Percentiles rank a stretch among this genome's conserved stretches.
Conservation (phyloP, 2,329 filamentous ascomycete species). For the Epichloe festucae region DNA sequence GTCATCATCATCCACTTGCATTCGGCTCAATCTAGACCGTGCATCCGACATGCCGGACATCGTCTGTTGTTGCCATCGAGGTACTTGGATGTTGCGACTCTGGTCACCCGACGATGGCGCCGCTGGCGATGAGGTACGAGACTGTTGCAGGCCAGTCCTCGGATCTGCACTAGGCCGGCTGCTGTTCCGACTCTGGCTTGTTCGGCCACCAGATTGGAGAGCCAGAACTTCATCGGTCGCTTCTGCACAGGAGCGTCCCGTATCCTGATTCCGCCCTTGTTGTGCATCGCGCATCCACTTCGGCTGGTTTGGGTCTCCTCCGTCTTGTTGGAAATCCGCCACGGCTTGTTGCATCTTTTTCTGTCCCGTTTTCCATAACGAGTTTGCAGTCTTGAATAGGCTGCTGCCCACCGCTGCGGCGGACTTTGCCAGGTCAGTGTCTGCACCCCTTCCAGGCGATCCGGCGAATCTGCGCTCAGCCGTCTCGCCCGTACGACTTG, state of each 20-base stretch:
- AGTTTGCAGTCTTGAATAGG: constrained; percentile 87
- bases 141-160: constrained; percentile 18
- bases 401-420: constrained; percentile 73
- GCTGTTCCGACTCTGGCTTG: constrained; percentile 26
- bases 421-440: constrained; percentile 65
- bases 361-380: constrained; percentile 85
- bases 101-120: constrained; percentile 30
- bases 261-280: constrained; percentile 25
- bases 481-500: background rate
- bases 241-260: constrained; percentile 18
- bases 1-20: constrained; percentile 57
- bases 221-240: constrained; percentile 65
- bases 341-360: constrained; percentile 90
- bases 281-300: constrained; percentile 86
- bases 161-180: constrained; percentile 16
- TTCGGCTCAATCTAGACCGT: constrained; percentile 51
- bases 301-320: constrained; percentile 63
- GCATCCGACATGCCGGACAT: constrained; percentile 22
- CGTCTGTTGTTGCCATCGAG: constrained; percentile 46
- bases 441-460: constrained; percentile 36
- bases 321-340: constrained; percentile 61
- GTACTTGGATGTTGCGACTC: constrained; percentile 32
- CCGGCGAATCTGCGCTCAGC: constrained; percentile 24
- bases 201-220: constrained; percentile 54
- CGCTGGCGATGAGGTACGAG: constrained; percentile 36